Evolutionary conservation across 371 early-diverging fungal species (phyloP).

Genomic region (Blastocladiella emersonii): DNA sequence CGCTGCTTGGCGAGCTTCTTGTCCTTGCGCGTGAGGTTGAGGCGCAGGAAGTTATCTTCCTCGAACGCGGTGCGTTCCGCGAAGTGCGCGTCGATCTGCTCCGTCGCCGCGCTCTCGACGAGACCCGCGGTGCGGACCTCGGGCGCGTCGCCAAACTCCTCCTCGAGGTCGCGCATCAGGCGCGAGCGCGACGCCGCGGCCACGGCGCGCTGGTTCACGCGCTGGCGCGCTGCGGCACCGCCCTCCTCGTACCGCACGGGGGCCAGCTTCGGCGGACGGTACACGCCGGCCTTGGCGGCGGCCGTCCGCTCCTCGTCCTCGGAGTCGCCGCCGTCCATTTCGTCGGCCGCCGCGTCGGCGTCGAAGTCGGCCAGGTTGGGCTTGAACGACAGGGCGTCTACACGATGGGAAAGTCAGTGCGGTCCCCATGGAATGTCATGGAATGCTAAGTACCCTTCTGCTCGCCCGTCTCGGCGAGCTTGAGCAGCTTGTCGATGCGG

Average conservation of each 20-base stretch:
- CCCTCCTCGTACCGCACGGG: conserved; percentile 78
- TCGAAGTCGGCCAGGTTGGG: conserved; percentile 69
- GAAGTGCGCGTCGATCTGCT: conserved; percentile 35
- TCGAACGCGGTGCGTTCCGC: conserved; percentile 64
- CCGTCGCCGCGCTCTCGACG: conserved; percentile 20
- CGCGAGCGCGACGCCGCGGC: conserved; percentile 70
- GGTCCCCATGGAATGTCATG: not conserved
- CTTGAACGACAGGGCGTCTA: conserved; percentile 67
- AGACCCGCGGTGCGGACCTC: conserved; percentile 55
- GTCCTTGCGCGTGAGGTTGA: conserved; percentile 60
- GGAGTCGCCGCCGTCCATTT: conserved; percentile 16
- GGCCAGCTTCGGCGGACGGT: conserved; percentile 74
- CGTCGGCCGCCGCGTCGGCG: conserved; percentile 24
- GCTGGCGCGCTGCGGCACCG: not conserved
- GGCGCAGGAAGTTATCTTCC: conserved; percentile 79
- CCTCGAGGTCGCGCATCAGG: conserved; percentile 68
- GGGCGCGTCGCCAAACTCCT: conserved; percentile 74
- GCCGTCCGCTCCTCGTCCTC: conserved; percentile 8
- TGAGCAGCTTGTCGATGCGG: conserved; percentile 87
- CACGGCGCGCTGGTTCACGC: conserved; percentile 14
- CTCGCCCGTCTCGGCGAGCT: conserved; percentile 8
- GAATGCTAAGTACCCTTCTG: not conserved
- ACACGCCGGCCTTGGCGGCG: conserved; percentile 28
- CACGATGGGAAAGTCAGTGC: not conserved
- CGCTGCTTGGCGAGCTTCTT: conserved; percentile 11